Percentiles rank a stretch among this genome's conserved stretches.
Conservation (phyloP, 768 basidiomycete genomes). For the Calocybe gangraenosa region DNA sequence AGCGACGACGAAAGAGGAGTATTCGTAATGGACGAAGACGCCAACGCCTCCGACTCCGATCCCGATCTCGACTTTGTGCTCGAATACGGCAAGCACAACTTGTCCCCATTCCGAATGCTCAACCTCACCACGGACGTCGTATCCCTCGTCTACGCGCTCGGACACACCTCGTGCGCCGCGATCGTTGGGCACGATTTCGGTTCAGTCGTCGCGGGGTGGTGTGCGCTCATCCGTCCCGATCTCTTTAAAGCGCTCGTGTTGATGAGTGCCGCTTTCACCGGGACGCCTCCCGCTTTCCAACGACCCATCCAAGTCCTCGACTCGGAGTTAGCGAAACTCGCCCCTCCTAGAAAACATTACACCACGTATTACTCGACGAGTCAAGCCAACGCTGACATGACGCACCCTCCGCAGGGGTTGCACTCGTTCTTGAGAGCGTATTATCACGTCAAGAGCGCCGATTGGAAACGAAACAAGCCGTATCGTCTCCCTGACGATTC, state of each 20-base stretch:
- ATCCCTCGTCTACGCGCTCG: slow-evolving; percentile 47
- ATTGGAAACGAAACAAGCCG: slow-evolving; percentile 40
- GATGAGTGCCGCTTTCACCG: slow-evolving; percentile 57
- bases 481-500: slow-evolving; percentile 31
- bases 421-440: slow-evolving; percentile 48
- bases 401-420: slow-evolving; percentile 38
- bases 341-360: slow-evolving; percentile 58
- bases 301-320: slow-evolving; percentile 16
- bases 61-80: too few relatives aligned
- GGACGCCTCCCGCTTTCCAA: slow-evolving; percentile 29
- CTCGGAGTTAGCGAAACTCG: slow-evolving; percentile 31
- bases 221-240: slow-evolving; percentile 52
- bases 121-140: slow-evolving; percentile 51
- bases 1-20: too few relatives aligned
- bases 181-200: slow-evolving; percentile 64
- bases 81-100: too few relatives aligned
- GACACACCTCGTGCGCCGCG: slow-evolving; percentile 40
- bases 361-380: slow-evolving; percentile 43
- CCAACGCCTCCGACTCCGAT: too few relatives aligned
- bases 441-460: slow-evolving; percentile 55
- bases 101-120: slow-evolving; percentile 45
- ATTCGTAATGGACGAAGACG: too few relatives aligned
- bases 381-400: slow-evolving; percentile 43
- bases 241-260: slow-evolving; percentile 51
- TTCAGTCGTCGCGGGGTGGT: slow-evolving; percentile 47